Evolutionary conservation across 1,139 yeast species (phyloP), one percentile per base, ranked within the genome.

Genomic region (Debaryomyces singareniensis): DNA sequence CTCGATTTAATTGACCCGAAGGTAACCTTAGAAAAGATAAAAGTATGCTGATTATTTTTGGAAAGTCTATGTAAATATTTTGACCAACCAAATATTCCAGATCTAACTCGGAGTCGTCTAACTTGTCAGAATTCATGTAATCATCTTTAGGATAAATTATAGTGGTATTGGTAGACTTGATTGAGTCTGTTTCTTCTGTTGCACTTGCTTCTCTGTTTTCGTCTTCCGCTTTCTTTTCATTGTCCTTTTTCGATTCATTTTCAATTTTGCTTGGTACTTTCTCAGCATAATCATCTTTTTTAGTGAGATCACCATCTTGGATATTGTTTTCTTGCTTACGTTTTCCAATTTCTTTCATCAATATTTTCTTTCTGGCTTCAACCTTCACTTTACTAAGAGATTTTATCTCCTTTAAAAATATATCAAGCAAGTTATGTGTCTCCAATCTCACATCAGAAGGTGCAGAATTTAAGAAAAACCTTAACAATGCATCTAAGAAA

Each of bases 361-460:
- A 37, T 23, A 55, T 61, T 25, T 50, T 54, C 45, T 53, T 56
- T 31, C 57, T 64, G 4, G 66, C 65, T 29, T 66, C 68, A 25
- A 61, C 61, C 45, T 84, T 82, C 21, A 87, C 76, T 37, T 77
- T 80, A 14, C 83, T 69, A 21, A 89, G 75, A 24, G 85, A 66
- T 41, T 76, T 76, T 28, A 89, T 83, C 47, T 91, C 98, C 40
- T 79, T 83, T 27, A 91, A 61, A 39, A 93, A 75, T 5, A 75
- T 72, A 39, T 80, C 83, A 37, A 93, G 56, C 18, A 87, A 71
- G 28, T 82, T 78, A 38, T 82, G 85, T 0, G 97, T 87, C 28
- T 86, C 89, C 3, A 81, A 78, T 37, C 95, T 68, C 4, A 93
- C 95, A 51, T 91, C 98, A 28, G 80, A 77, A 35, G 89, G 89